Base-by-base conservation (phyloP, 768 basidiomycete species). In the Saitozyma podzolica region DNA sequence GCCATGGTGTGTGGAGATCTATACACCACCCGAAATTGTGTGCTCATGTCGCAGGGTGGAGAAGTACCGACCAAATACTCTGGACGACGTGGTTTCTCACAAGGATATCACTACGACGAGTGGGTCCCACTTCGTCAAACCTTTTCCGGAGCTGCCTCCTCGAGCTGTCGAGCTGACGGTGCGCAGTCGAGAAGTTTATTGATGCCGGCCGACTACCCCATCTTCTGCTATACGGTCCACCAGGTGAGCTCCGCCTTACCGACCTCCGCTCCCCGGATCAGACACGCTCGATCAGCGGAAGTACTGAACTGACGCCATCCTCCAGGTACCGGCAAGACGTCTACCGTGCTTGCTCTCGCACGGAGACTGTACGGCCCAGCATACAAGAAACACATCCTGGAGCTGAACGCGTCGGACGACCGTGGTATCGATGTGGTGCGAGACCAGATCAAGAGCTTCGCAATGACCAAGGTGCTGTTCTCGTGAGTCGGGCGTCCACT, bases 361-460 rank as follows among this genome's bases (percentile, higher is more conserved):
- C 85, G 95, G 54, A 86, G 90, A 65, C 91, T 99, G 82, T 99
- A 98, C 75, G 95, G 94, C 1, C 74, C 83, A 20, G 86, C 87
- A 47, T 95, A 88, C 77, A 83, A 85, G 62, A 97, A 94, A 76
- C 92, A 96, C 74, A 94, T 96, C 37, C 86, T 98, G 2, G 96
- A 99, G 84, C 85, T 99, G 50, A 99, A 99, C 77, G 96, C 96
- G 7, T 96, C 93, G 1, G 96, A 99, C 77, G 96, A 98, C 74
- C 87, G 96, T 74, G 96, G 96, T 40, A 99, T 99, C 64, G 96
- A 99, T 64, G 94, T 97, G 50, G 96, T 99, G 16, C 87, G 96
- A 55, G 96, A 98, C 80, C 94, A 97, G 83, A 94, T 99, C 79
- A 99, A 98, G 78, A 92, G 92, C 75, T 99, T 98, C 71, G 93